Conservation (phyloP, 2,329 filamentous ascomycete genomes). For the Sporothrix humicola region DNA sequence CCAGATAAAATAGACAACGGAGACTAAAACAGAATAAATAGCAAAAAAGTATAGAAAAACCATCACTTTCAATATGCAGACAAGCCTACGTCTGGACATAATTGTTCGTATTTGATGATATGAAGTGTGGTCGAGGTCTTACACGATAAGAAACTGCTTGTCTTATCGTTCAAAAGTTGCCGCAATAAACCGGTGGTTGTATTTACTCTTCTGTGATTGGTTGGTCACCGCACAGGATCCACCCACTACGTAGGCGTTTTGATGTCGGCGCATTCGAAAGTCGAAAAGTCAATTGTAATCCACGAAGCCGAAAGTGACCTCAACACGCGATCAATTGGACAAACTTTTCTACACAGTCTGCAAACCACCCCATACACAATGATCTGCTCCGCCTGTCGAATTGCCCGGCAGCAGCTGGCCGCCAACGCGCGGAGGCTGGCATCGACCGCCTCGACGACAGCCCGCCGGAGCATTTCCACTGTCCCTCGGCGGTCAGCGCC, state of each 20-base stretch:
- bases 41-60: too few relatives aligned
- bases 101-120: too few relatives aligned
- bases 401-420: slow-evolving; percentile 29
- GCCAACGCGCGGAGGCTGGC: slow-evolving; percentile 7
- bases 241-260: slow-evolving; percentile 2
- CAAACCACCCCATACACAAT: background rate
- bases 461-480: background rate
- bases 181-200: background rate
- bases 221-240: background rate
- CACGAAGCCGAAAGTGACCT: background rate
- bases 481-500: background rate
- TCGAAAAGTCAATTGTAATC: slow-evolving; percentile 14
- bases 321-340: background rate
- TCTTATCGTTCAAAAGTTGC: too few relatives aligned
- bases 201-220: slow-evolving; percentile 11
- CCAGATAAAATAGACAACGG: too few relatives aligned
- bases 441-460: background rate
- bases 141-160: slow-evolving; percentile 13
- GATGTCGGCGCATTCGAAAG: slow-evolving; percentile 5
- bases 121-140: too few relatives aligned
- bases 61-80: too few relatives aligned
- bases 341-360: background rate
- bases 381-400: slow-evolving; percentile 32
- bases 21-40: background rate
- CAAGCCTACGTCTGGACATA: too few relatives aligned